A percentile compares a stretch with the other conserved stretches of the same genome.
Conservation (phyloP, 805 yeast genomes). For the Suhomyces sp. region DNA sequence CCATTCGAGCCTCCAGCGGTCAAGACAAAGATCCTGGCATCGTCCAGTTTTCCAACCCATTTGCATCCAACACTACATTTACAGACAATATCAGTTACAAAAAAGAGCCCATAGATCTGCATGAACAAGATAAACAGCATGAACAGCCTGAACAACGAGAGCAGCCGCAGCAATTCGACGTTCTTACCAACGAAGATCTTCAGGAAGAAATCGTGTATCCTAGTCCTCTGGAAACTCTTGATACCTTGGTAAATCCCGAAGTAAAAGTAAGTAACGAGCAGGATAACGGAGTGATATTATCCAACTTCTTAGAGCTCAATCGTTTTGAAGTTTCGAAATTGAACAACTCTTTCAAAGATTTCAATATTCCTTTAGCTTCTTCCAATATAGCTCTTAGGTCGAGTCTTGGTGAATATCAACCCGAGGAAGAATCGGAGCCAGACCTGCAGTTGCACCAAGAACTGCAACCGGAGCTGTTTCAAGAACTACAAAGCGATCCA, state of each 20-base stretch:
- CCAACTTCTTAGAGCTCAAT: conserved; percentile 12
- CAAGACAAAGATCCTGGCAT: background rate
- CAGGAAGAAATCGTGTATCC: conserved; percentile 9
- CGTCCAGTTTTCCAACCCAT: conserved; percentile 1
- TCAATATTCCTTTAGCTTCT: conserved; percentile 19
- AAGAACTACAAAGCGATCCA: background rate
- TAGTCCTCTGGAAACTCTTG: background rate
- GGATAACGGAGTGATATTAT: background rate
- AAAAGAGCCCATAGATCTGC: background rate
- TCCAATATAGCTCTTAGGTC: background rate
- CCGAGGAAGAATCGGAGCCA: background rate
- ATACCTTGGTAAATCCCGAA: background rate
- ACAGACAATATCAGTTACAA: background rate
- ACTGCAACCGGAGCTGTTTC: background rate
- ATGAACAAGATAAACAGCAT: background rate
- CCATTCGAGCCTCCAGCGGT: background rate
- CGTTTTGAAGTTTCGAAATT: conserved; percentile 25
- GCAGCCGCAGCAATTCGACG: background rate
- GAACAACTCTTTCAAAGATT: conserved; percentile 15
- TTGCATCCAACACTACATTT: background rate
- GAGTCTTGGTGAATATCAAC: background rate
- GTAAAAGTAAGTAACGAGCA: background rate
- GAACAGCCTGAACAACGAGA: background rate
- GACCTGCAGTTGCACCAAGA: background rate
- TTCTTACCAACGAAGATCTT: conserved; percentile 3